Conservation (phyloP, 179 eudicot genomes). For the Beta lomatogona region DNA sequence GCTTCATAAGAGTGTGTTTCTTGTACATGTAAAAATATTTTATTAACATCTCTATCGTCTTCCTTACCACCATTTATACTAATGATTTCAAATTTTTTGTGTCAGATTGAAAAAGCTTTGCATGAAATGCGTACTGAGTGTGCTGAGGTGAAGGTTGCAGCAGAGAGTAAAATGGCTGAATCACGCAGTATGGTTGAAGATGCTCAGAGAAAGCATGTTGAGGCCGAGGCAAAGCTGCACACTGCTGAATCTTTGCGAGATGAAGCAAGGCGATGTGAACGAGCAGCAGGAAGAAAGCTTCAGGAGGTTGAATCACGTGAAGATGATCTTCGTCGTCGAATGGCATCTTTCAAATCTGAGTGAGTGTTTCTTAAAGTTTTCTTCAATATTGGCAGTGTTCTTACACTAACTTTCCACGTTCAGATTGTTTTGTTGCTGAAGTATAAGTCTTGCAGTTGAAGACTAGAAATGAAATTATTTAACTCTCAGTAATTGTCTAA, state of each 20-base stretch:
- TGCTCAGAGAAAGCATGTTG: constrained; percentile 62
- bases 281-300: constrained; percentile 82
- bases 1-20: not conserved
- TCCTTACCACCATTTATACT: not conserved
- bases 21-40: too few relatives aligned
- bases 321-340: constrained; percentile 90
- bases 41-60: not conserved
- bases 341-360: constrained; percentile 71
- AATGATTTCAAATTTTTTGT: not conserved
- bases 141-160: constrained; percentile 79
- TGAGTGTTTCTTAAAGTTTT: constrained; percentile 35
- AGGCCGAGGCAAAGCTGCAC: constrained; percentile 67
- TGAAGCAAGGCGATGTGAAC: constrained; percentile 65
- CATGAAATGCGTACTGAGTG: constrained; percentile 93
- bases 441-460: not conserved
- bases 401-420: not conserved
- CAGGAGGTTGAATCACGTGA: constrained; percentile 96
- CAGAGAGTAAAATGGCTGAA: constrained; percentile 73
- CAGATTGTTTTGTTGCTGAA: not conserved
- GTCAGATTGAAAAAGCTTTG: constrained; percentile 86
- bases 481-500: not conserved
- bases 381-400: not conserved
- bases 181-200: constrained; percentile 67
- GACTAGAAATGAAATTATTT: not conserved
- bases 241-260: constrained; percentile 74